Evolutionary conservation across 306 rosid genomes (phyloP).

Genomic region (Adenanthera pavonina): DNA sequence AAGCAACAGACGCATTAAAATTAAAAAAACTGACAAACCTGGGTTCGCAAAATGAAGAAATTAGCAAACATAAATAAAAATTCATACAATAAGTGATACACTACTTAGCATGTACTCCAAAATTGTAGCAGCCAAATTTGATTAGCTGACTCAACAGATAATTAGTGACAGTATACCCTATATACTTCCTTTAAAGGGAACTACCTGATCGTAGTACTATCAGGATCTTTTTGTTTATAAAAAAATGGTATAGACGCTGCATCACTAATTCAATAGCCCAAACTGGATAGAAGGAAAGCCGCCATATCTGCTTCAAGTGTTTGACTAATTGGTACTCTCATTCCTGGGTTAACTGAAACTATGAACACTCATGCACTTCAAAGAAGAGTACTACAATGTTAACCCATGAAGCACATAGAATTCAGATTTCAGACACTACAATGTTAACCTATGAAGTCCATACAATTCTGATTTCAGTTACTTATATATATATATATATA

Average conservation of each 20-base stretch:
- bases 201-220: background rate
- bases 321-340: background rate
- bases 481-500: background rate
- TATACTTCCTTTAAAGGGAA: background rate
- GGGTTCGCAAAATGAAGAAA: background rate
- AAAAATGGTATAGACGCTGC: no score
- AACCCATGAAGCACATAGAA: background rate
- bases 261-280: background rate
- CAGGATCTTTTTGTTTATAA: background rate
- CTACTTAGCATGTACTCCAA: background rate
- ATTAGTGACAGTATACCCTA: background rate
- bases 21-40: background rate
- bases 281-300: background rate
- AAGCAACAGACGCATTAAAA: background rate
- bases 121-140: no score
- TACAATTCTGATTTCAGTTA: background rate
- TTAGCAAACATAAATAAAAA: background rate
- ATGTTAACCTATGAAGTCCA: background rate
- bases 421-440: background rate
- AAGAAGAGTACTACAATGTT: background rate
- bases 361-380: background rate
- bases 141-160: background rate
- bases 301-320: background rate
- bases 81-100: background rate
- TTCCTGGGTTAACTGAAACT: background rate